phyloP scores from a whole-genome alignment of 129 eudicot genomes.

The Glebionis coronaria region DNA sequence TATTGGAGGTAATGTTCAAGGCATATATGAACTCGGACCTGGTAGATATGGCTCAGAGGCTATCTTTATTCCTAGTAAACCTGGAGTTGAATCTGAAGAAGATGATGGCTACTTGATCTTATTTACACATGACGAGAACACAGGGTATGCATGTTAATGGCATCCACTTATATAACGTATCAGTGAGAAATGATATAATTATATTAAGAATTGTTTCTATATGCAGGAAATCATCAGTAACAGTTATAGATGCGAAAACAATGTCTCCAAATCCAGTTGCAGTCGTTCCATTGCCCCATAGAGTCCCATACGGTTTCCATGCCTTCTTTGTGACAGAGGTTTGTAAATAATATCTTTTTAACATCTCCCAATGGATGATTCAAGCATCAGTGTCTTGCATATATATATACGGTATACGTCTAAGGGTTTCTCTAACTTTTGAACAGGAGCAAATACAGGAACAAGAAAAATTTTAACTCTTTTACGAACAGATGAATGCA shows the following conservation, averaged over 20 bases:
- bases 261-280: conserved; percentile 97
- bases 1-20: conserved; percentile 86
- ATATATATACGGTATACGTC: neutral
- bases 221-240: conserved; percentile 74
- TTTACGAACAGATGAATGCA: neutral
- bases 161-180: neutral
- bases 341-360: conserved; percentile 15
- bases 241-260: conserved; percentile 85
- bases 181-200: neutral
- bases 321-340: conserved; percentile 99
- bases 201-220: conserved; percentile 3
- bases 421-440: conserved; percentile 10
- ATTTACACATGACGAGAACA: no score
- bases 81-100: conserved; percentile 63
- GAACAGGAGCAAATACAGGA: conserved; percentile 72
- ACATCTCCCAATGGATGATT: neutral
- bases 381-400: neutral
- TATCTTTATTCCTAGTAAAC: conserved; percentile 68
- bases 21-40: conserved; percentile 75
- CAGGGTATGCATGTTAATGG: conserved; percentile 77
- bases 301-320: conserved; percentile 92
- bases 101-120: conserved; percentile 96
- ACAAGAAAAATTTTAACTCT: conserved; percentile 48
- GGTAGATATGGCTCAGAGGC: conserved; percentile 95
- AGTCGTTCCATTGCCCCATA: conserved; percentile 72